Evolutionary conservation across 23 red algal genomes (phyloP).

Genomic region (Gracilaria gracilis): DNA sequence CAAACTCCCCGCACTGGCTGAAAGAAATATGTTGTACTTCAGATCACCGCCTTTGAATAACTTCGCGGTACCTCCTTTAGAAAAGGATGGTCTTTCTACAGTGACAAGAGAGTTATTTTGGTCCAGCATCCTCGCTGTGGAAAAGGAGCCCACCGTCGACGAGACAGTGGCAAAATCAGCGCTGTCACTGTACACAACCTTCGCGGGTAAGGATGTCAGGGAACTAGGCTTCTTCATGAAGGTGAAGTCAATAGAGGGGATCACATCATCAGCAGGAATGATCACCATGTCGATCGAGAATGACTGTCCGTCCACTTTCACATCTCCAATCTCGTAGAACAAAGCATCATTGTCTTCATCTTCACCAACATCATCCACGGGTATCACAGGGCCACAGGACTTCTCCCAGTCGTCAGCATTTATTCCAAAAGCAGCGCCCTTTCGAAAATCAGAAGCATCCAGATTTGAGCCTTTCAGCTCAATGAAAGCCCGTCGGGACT

Average conservation of each 20-base stretch:
- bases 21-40: too few species aligned
- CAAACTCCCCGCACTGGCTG: too few species aligned
- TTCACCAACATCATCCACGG: conserved; percentile 3
- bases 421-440: neutral
- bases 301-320: neutral
- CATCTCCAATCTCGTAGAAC: neutral
- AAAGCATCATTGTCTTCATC: conserved; percentile 16
- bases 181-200: too few species aligned
- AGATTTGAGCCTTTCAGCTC: neutral
- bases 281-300: neutral
- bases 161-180: too few species aligned
- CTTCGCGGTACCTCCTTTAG: too few species aligned
- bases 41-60: too few species aligned
- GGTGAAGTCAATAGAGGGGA: neutral
- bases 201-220: neutral
- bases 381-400: neutral
- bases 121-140: too few species aligned
- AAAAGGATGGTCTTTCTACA: too few species aligned
- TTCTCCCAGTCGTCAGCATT: conserved; percentile 23
- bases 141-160: too few species aligned
- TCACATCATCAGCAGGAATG: neutral
- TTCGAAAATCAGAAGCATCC: neutral
- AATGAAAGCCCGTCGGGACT: neutral
- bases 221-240: neutral
- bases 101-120: too few species aligned